Evolutionary conservation across 73 alveolate species (phyloP), one percentile per base, ranked within the genome.

Genomic region (Paramecium caudatum): DNA sequence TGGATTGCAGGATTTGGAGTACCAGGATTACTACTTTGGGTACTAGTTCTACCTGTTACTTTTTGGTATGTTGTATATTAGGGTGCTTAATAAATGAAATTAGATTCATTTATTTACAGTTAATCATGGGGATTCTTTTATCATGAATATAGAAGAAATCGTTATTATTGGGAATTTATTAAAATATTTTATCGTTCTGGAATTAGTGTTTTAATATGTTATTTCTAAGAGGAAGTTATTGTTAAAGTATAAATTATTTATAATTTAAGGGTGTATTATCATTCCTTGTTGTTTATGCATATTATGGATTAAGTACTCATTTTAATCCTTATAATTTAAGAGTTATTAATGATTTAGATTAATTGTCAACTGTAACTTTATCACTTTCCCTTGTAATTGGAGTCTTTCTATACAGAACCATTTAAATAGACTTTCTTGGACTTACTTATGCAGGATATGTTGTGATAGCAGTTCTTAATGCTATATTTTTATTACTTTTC

Each of bases 1-100:
- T 74, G 88, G 88, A 45, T 74, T 7, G 88, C 68, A 8, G 88
- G 48, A 5, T 74, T 74, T 74, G 88, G 88, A 8, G 47, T 74
- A 19, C 88, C 88, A 34, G 88, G 88, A 3, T 37, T 74, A 4
- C 9, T 43, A 0, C 10, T 45, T 3, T 74, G 88, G 88, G 17
- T 74, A 9, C 7, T 74, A 5, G 15, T 74, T 8, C 32, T 74
- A 74, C 88, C 88, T 10, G 19, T 74, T 0, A 12, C 45, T 16
- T 74, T 74, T 21, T 43, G 62, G 62, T 74, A 74, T 43, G 41
- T 12, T 10, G 16, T 45, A 1, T 74, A 17, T 21, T 74, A 39
- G 32, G 88, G 88, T 0, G 62, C 88, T 39, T 1, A 39, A 39
- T 16, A 74, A 43, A 39, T 19, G 69, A 74, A 74, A 39, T 41